Evolutionary conservation across 805 yeast species (phyloP).

Genomic region (Wickerhamia fluorescens): DNA sequence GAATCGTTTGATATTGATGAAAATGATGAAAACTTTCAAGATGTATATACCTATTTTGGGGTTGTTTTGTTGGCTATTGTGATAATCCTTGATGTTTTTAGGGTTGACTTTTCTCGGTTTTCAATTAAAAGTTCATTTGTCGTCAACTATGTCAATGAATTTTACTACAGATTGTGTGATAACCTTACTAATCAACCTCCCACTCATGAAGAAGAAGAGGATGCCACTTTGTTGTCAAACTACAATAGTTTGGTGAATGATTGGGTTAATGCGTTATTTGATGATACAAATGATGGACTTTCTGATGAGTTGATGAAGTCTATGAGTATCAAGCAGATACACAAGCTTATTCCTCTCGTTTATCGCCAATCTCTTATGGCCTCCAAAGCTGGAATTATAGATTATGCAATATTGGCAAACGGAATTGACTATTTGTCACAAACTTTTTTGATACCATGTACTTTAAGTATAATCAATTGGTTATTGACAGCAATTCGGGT

Average conservation of each 20-base stretch:
- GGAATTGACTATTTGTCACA: constrained; percentile 87
- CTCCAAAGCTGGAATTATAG: constrained; percentile 46
- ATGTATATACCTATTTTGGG: constrained; percentile 63
- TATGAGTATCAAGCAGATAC: constrained; percentile 59
- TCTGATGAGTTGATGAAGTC: constrained; percentile 74
- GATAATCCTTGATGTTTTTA: constrained; percentile 17
- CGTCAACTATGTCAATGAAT: constrained; percentile 27
- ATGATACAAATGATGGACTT: constrained; percentile 58
- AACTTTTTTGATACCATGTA: constrained; percentile 59
- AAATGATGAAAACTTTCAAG: constrained; percentile 57
- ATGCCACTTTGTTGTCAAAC: constrained; percentile 21
- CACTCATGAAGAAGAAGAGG: constrained; percentile 17
- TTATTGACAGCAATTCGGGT: constrained; percentile 8
- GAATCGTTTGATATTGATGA: constrained; percentile 28
- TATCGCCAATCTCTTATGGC: constrained; percentile 68
- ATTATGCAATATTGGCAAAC: constrained; percentile 53
- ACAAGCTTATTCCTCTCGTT: constrained; percentile 63
- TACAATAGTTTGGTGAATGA: constrained; percentile 36
- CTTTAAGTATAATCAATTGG: constrained; percentile 31
- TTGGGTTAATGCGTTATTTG: constrained; percentile 80
- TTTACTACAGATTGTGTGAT: constrained; percentile 23
- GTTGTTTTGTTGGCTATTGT: constrained; percentile 38
- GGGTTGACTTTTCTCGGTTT: constrained; percentile 19
- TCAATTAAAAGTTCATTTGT: constrained; percentile 23
- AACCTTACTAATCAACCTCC: constrained; percentile 17